These are phyloP conservation scores for Rhodotorula sp. DNA, from an alignment of 1,284 basidiomycete species.

Conservation along the genomic window DNA sequence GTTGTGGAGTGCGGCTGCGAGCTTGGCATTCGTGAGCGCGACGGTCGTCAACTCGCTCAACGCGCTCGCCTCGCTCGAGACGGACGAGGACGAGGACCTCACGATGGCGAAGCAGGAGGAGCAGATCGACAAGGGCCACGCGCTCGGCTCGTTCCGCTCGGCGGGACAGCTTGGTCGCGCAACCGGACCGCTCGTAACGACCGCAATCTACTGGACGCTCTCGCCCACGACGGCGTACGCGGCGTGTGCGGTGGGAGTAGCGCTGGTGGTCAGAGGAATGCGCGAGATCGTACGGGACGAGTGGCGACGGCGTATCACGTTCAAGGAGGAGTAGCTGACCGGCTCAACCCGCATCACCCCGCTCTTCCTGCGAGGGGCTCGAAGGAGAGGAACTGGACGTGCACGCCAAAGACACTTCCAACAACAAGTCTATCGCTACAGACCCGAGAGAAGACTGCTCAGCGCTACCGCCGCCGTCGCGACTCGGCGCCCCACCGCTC, in stretches of 20 bases:
- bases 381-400: no score
- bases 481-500: no score
- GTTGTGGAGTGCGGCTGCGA: constrained; percentile 60
- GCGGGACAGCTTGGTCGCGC: constrained; percentile 85
- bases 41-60: constrained; percentile 88
- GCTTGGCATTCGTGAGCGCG: constrained; percentile 83
- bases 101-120: neutral
- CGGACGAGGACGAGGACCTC: constrained; percentile 54
- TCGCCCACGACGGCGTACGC: constrained; percentile 55
- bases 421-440: no score
- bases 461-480: no score
- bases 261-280: constrained; percentile 4
- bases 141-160: constrained; percentile 78
- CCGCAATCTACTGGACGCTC: constrained; percentile 49
- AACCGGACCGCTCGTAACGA: constrained; percentile 78
- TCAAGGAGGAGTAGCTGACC: no score
- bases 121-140: constrained; percentile 71
- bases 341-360: no score
- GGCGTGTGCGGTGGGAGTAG: constrained; percentile 4
- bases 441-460: no score
- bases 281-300: neutral
- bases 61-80: constrained; percentile 78
- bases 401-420: no score
- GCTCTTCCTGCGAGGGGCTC: no score
- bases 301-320: no score